Percentiles rank a stretch among this genome's conserved stretches.
Conservation (phyloP, 2,329 filamentous ascomycete species). For the Fusarium odoratissimum region DNA sequence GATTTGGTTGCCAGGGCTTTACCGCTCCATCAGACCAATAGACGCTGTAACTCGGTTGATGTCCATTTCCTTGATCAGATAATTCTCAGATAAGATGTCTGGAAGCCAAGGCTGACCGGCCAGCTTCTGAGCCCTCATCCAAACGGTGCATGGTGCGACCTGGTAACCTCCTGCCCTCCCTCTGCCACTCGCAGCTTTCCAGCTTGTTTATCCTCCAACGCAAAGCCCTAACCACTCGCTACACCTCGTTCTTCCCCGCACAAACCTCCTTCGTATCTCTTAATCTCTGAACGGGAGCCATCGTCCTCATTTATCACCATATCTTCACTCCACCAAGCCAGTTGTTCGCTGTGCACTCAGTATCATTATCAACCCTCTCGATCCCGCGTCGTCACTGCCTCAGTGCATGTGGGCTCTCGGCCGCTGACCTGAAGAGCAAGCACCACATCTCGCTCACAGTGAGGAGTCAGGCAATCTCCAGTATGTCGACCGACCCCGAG, state of each 20-base stretch:
- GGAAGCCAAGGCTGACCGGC: background rate
- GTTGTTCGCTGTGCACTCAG: background rate
- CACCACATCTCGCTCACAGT: background rate
- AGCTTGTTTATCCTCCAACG: background rate
- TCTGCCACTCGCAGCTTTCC: background rate
- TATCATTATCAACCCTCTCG: background rate
- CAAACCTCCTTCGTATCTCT: background rate
- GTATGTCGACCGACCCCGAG: background rate
- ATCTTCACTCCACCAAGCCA: background rate
- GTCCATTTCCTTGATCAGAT: background rate
- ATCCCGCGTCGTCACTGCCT: background rate
- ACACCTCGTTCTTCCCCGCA: background rate
- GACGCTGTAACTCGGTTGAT: rapidly evolving
- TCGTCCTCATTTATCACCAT: background rate
- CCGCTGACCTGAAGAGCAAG: no score
- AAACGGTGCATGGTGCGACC: background rate
- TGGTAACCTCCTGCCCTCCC: background rate
- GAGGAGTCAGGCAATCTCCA: background rate
- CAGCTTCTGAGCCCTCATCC: background rate
- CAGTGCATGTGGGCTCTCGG: rapidly evolving
- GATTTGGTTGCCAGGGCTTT: background rate
- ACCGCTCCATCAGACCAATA: background rate
- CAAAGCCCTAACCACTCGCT: background rate
- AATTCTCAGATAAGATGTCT: background rate
- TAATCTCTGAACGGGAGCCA: background rate